A percentile compares a stretch with the other conserved stretches of the same genome.
Conservation (phyloP, 306 rosid genomes). For the Urtica urens region DNA sequence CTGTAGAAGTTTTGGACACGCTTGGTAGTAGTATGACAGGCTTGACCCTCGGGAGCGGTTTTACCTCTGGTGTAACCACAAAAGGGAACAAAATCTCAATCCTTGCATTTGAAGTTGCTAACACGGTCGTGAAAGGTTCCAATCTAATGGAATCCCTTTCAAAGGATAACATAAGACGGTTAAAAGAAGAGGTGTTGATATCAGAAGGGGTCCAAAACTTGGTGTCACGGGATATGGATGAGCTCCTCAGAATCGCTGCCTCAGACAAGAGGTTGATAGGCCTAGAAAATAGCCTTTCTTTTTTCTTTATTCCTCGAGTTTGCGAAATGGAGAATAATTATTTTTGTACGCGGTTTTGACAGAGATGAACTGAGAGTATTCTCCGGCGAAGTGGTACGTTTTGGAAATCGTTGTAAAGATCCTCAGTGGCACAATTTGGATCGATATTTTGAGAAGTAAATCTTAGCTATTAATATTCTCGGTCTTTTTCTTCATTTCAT, state of each 20-base stretch:
- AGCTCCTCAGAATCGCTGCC: conserved; percentile 83
- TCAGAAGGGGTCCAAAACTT: conserved; percentile 90
- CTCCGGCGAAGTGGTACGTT: conserved; percentile 92
- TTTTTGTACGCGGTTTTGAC: conserved; percentile 35
- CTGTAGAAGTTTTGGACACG: conserved; percentile 96
- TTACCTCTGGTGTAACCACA: conserved; percentile 77
- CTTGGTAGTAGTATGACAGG: conserved; percentile 95
- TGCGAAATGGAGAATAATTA: no score
- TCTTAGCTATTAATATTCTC: no score
- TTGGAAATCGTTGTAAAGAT: conserved; percentile 98
- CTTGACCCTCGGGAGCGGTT: conserved; percentile 68
- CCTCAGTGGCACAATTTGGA: conserved; percentile 98
- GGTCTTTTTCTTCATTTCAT: conserved; percentile 6
- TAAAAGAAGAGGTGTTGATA: conserved; percentile 79
- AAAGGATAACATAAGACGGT: conserved; percentile 70
- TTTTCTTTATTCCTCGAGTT: no score
- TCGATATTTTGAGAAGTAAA: conserved; percentile 94
- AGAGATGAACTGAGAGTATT: conserved; percentile 89
- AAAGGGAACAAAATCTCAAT: conserved; percentile 86
- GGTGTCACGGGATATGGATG: conserved; percentile 73
- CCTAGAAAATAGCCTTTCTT: background rate
- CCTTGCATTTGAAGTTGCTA: conserved; percentile 97
- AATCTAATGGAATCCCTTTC: conserved; percentile 96
- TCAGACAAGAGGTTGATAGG: conserved; percentile 82
- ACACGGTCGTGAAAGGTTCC: conserved; percentile 91